Evolutionary conservation across 129 eudicot species (phyloP), one percentile per base, ranked within the genome.

Genomic region (Mikania micrantha): DNA sequence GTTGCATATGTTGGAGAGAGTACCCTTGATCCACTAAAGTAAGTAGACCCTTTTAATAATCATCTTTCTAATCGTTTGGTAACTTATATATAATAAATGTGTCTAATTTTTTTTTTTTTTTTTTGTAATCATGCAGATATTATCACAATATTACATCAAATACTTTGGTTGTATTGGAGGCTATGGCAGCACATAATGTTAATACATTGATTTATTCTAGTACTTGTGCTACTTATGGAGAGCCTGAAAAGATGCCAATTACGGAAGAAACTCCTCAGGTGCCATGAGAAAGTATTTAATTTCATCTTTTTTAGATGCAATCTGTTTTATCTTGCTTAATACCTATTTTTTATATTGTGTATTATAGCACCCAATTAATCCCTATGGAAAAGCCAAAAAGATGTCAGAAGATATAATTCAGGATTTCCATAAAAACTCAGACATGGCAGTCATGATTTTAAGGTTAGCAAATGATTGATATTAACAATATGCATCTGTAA

Each of bases 1-100:
- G 97, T 90, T 64, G 97, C 97, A 35, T 90, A 90, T 73, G 95
- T 90, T 53, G 97, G 97, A 49, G 97, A 90, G 73, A 90, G 97
- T 75, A 90, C 97, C 25, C 79, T 82, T 38, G 91, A 90, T 70
- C 97, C 97, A 13, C 87, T 90, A 35, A 84, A 80, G 97, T 90
- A 81, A 59, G 80, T 75, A 16, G 39, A 58, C 60, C 45, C 5
- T 60, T 44, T 21, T 21, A 29, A 9, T 15, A 42, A 29, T 20
- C 25, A 2, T 41, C 44, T 22, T 32, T 0, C 9, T 24, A 24
- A 35, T 11, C 49, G 36, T 49, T 22, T 11, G 34, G n/a, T n/a
- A n/a, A n/a, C n/a, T n/a, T n/a, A n/a, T n/a, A n/a, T n/a, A n/a
- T n/a, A n/a, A n/a, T n/a, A 36, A 16, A 1, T n/a, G 21, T 66